A percentile compares a stretch with the other conserved stretches of the same genome.
Evolutionary conservation across 495 filamentous ascomycete species (phyloP).

Genomic region (Trichoderma asperelloides): DNA sequence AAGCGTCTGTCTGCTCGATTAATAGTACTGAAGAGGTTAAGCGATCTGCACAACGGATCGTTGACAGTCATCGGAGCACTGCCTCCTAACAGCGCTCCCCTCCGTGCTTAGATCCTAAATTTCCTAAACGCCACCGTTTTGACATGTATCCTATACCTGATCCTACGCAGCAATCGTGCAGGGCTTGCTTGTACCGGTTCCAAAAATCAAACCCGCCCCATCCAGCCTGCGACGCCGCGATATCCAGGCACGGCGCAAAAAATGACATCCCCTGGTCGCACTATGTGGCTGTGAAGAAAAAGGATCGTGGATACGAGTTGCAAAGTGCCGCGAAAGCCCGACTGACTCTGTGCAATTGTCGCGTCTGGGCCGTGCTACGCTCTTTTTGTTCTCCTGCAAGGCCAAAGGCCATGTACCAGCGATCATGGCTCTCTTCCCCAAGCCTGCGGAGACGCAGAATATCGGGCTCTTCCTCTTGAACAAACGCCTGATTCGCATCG

Average conservation of each 20-base stretch:
- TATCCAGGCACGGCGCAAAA: background rate
- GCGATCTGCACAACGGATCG: too few species aligned
- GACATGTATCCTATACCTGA: background rate
- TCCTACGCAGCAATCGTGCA: background rate
- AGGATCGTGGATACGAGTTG: background rate
- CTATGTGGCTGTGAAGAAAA: background rate
- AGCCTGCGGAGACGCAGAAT: background rate
- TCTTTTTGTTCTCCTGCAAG: background rate
- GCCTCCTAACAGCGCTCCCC: too few species aligned
- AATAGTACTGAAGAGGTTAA: too few species aligned
- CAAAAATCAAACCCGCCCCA: background rate
- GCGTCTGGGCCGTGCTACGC: background rate
- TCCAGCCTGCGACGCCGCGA: background rate
- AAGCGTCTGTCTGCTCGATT: too few species aligned
- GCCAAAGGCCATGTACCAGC: background rate
- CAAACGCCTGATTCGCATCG: conserved; percentile 4
- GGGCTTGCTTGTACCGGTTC: background rate
- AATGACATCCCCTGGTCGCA: background rate
- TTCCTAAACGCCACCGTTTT: background rate
- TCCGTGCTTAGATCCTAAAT: too few species aligned
- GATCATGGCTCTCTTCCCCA: conserved; percentile 3
- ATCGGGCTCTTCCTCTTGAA: conserved; percentile 7
- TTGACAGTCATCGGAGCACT: too few species aligned
- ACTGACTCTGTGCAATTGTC: background rate
- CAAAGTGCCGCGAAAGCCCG: background rate